Conservation (phyloP, 805 yeast species). For the Metschnikowia orientalis region DNA sequence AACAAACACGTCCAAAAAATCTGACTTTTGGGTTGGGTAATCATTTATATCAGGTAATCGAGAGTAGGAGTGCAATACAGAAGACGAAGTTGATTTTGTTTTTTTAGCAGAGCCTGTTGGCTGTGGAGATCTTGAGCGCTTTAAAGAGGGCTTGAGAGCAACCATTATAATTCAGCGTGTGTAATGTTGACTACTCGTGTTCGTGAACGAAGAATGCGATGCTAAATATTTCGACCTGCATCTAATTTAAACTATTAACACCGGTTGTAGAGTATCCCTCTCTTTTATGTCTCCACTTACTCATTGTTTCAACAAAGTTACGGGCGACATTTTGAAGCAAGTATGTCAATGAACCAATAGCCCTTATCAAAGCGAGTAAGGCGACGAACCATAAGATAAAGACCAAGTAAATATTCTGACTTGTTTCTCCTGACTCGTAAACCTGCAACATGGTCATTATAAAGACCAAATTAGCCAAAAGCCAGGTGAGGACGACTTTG, state of each 20-base stretch:
- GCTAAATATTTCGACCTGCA: not conserved
- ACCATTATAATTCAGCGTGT: slow-evolving; percentile 40
- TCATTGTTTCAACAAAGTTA: slow-evolving; percentile 34
- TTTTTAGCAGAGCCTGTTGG: slow-evolving; percentile 23
- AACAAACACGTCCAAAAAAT: slow-evolving; percentile 71
- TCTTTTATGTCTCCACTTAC: slow-evolving; percentile 39
- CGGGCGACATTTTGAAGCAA: slow-evolving; percentile 42
- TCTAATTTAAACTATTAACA: slow-evolving; percentile 25
- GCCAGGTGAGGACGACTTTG: slow-evolving; percentile 93
- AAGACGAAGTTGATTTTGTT: slow-evolving; percentile 33
- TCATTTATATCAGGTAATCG: slow-evolving; percentile 44
- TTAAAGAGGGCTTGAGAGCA: slow-evolving; percentile 37
- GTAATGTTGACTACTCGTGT: too few species aligned
- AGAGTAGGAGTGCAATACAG: slow-evolving; percentile 47
- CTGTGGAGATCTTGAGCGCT: slow-evolving; percentile 18
- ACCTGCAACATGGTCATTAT: slow-evolving; percentile 87
- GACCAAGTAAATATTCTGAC: slow-evolving; percentile 64
- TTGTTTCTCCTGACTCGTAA: slow-evolving; percentile 58
- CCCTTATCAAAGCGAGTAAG: slow-evolving; percentile 74
- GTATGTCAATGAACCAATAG: slow-evolving; percentile 73
- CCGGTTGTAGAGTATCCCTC: slow-evolving; percentile 35
- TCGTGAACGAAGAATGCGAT: too few species aligned
- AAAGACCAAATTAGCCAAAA: slow-evolving; percentile 73
- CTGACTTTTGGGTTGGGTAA: slow-evolving; percentile 33
- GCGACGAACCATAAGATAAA: slow-evolving; percentile 93